These are phyloP conservation scores for Penicillium subrubescens DNA, from an alignment of 495 filamentous ascomycete species.

Conservation along the genomic window DNA sequence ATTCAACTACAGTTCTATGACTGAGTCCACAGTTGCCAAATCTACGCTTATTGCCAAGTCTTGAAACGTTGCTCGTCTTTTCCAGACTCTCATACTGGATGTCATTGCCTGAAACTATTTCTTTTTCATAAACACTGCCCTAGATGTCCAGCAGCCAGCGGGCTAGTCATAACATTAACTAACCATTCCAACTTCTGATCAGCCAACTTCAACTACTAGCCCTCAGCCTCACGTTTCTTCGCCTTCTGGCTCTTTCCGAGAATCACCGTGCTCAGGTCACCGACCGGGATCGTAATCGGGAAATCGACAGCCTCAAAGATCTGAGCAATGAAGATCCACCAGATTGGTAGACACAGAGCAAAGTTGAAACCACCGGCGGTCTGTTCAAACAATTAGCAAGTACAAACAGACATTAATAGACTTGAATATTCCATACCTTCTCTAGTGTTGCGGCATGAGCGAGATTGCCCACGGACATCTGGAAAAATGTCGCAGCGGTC, in stretches of 20 bases:
- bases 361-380: constrained; percentile 49
- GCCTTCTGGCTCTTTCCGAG: constrained; percentile 33
- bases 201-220: neutral
- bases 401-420: neutral
- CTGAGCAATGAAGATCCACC: constrained; percentile 66
- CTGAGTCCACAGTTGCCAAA: no score
- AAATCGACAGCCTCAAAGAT: constrained; percentile 57
- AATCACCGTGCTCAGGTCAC: constrained; percentile 38
- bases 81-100: neutral
- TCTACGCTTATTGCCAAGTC: no score
- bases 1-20: no score
- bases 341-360: constrained; percentile 57
- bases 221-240: constrained; percentile 13
- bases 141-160: neutral
- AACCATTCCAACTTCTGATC: neutral
- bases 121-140: neutral
- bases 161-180: neutral
- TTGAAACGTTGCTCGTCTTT: neutral
- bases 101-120: neutral
- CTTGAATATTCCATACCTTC: constrained; percentile 24
- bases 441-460: constrained; percentile 37
- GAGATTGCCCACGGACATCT: constrained; percentile 45
- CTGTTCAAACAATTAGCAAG: constrained; percentile 15
- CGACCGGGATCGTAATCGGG: constrained; percentile 37
- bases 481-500: constrained; percentile 60